These are phyloP conservation scores for Fusarium devonianum DNA, from an alignment of 2,329 filamentous ascomycete genomes.

Conservation along the genomic window DNA sequence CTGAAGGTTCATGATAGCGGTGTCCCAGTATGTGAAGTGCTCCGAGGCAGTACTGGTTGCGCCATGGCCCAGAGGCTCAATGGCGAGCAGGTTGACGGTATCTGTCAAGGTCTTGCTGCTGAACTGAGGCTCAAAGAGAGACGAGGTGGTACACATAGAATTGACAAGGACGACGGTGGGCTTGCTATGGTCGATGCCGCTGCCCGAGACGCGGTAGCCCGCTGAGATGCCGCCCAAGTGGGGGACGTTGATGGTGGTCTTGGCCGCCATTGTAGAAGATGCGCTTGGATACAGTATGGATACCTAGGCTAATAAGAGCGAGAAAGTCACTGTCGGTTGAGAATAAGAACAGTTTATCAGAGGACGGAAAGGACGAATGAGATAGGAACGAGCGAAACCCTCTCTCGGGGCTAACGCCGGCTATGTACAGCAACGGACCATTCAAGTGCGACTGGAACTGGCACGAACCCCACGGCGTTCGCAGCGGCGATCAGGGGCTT, in stretches of 20 bases:
- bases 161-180: conserved; percentile 61
- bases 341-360: not conserved
- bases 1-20: conserved; percentile 62
- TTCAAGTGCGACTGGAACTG: not conserved
- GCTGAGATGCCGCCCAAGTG: conserved; percentile 57
- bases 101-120: conserved; percentile 48
- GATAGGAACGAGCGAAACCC: not conserved
- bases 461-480: not conserved
- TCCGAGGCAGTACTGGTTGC: conserved; percentile 52
- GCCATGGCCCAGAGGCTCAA: conserved; percentile 62
- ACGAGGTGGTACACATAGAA: conserved; percentile 58
- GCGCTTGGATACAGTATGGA: not conserved
- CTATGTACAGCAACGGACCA: conserved; percentile 13
- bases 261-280: conserved; percentile 46
- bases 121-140: conserved; percentile 56
- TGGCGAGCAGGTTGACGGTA: conserved; percentile 57
- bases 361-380: not conserved
- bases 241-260: conserved; percentile 53
- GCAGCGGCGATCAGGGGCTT: conserved; percentile 20
- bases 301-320: not conserved
- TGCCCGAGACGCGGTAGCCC: conserved; percentile 53
- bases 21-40: conserved; percentile 64
- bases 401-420: conserved; percentile 1
- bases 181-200: conserved; percentile 56
- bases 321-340: conserved; percentile 3